These are phyloP conservation scores for Phytophthora pseudosyringae DNA, from an alignment of 352 stramenopile genomes.

Conservation along the genomic window DNA sequence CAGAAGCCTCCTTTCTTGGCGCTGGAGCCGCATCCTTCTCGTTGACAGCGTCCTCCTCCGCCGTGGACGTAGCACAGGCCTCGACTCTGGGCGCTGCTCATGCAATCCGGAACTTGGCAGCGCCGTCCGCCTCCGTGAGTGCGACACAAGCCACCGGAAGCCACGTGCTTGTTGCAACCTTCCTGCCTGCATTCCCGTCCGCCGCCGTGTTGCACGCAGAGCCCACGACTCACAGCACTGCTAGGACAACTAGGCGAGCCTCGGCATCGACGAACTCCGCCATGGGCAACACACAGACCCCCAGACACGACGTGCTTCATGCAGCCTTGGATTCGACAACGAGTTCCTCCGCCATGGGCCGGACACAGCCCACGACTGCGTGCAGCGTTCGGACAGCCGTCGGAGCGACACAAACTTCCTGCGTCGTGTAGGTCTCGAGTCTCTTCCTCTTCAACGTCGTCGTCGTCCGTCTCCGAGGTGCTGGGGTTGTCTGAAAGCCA, in stretches of 20 bases:
- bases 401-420: conserved; percentile 18
- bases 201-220: conserved; percentile 75
- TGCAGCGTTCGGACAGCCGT: conserved; percentile 47
- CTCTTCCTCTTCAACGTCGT: conserved; percentile 23
- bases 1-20: conserved; percentile 89
- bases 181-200: conserved; percentile 73
- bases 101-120: conserved; percentile 80
- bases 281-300: conserved; percentile 71
- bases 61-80: conserved; percentile 87
- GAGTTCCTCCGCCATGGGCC: conserved; percentile 63
- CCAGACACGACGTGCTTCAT: conserved; percentile 72
- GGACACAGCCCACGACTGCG: conserved; percentile 70
- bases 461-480: conserved; percentile 37
- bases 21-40: conserved; percentile 71
- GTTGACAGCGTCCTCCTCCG: conserved; percentile 80
- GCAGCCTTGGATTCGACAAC: conserved; percentile 55
- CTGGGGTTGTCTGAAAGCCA: conserved; percentile 25
- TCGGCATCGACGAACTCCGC: conserved; percentile 63
- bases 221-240: conserved; percentile 59
- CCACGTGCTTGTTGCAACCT: conserved; percentile 80
- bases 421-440: conserved; percentile 4
- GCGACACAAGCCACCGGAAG: conserved; percentile 80
- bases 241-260: conserved; percentile 42
- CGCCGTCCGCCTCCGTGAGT: conserved; percentile 77
- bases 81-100: conserved; percentile 83